Percentiles rank a stretch among this genome's conserved stretches.
These are phyloP conservation scores for Phycomyces nitens DNA, from an alignment of 192 early-diverging fungal genomes.

Conservation along the genomic window DNA sequence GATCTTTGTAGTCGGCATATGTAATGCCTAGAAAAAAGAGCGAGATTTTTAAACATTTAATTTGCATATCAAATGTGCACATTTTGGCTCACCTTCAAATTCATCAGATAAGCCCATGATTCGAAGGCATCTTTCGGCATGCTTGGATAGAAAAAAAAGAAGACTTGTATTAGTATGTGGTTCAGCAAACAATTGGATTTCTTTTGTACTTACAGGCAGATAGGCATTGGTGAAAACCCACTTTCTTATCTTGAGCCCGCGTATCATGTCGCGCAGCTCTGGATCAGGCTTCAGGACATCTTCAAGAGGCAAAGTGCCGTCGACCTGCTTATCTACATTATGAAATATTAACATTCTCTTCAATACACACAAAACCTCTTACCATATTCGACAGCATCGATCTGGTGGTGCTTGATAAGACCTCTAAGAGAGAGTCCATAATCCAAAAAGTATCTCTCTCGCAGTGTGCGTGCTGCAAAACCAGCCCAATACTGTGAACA, in stretches of 20 bases:
- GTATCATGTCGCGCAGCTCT: conserved; percentile 60
- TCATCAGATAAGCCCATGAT: conserved; percentile 61
- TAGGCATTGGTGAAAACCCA: conserved; percentile 85
- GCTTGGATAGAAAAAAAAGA: conserved; percentile 32
- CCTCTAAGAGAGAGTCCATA: conserved; percentile 74
- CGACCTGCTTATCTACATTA: conserved; percentile 52
- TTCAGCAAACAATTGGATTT: not conserved
- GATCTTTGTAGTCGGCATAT: conserved; percentile 67
- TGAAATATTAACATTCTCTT: not conserved
- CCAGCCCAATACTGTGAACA: too few species aligned
- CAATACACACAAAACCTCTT: conserved; percentile 4
- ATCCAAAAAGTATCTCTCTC: conserved; percentile 59
- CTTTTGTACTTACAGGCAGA: conserved; percentile 38
- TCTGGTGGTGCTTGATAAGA: conserved; percentile 61
- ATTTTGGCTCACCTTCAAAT: conserved; percentile 54
- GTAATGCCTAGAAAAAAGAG: conserved; percentile 63
- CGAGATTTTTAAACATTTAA: conserved; percentile 30
- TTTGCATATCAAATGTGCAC: not conserved
- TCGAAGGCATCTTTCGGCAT: conserved; percentile 64
- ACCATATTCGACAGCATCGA: conserved; percentile 66
- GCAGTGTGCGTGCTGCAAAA: conserved; percentile 40
- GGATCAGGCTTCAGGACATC: conserved; percentile 56
- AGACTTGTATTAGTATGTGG: conserved; percentile 2
- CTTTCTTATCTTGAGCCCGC: conserved; percentile 48
- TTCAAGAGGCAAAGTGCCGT: conserved; percentile 65